Percentiles rank a stretch among this genome's conserved stretches.
phyloP scores from a whole-genome alignment of 2,329 filamentous ascomycete species.

The Stachybotrys chlorohalonatus region DNA sequence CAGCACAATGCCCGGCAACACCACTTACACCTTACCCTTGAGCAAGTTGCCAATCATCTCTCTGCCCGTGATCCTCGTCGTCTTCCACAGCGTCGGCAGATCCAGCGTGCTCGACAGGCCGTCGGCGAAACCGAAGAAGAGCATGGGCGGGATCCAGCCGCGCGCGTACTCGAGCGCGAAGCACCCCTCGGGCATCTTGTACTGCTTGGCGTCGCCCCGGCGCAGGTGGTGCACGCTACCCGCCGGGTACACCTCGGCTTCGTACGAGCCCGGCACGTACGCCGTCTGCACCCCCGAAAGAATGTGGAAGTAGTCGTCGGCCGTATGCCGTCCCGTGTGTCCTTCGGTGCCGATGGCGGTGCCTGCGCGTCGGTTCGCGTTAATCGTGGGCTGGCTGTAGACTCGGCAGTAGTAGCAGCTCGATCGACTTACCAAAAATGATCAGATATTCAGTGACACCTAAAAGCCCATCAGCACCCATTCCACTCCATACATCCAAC shows the following conservation, averaged over 20 bases:
- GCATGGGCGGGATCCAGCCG: slow-evolving; percentile 89
- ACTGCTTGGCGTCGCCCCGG: slow-evolving; percentile 70
- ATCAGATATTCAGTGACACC: slow-evolving; percentile 83
- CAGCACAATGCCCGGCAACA: not conserved
- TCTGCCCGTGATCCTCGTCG: slow-evolving; percentile 61
- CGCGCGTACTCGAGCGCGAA: slow-evolving; percentile 78
- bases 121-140: slow-evolving; percentile 83
- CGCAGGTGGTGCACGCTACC: slow-evolving; percentile 64
- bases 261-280: slow-evolving; percentile 59
- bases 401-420: slow-evolving; percentile 1
- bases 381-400: not conserved
- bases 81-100: slow-evolving; percentile 75
- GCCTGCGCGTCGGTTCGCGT: slow-evolving; percentile 21
- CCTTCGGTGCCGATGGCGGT: slow-evolving; percentile 79
- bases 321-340: slow-evolving; percentile 80
- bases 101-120: slow-evolving; percentile 73
- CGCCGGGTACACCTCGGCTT: slow-evolving; percentile 59
- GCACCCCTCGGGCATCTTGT: slow-evolving; percentile 67
- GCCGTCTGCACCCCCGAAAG: slow-evolving; percentile 68
- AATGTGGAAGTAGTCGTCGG: slow-evolving; percentile 94
- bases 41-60: slow-evolving; percentile 70
- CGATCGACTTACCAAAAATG: slow-evolving; percentile 54
- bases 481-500: not conserved
- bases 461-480: slow-evolving; percentile 16
- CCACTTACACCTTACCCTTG: slow-evolving; percentile 56